Evolutionary conservation across 495 filamentous ascomycete genomes (phyloP), one percentile per base, ranked within the genome.

Genomic region (Chaetomium tenue): DNA sequence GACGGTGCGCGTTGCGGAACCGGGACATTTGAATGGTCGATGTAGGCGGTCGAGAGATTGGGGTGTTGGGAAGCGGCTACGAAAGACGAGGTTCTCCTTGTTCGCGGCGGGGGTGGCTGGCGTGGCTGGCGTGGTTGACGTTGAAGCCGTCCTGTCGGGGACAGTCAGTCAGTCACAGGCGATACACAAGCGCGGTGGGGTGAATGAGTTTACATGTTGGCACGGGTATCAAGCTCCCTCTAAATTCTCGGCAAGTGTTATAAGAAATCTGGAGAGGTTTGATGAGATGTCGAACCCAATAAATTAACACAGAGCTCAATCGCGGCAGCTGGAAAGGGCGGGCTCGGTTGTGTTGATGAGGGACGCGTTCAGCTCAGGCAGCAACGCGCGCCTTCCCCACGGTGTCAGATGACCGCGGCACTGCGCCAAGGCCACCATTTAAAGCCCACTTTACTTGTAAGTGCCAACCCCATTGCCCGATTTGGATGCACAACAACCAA

Each of bases 11-110:
- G 83, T 88, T 8, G 91, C 90, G 11, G 89, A 87, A 28, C 92
- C 91, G 16, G 94, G 94, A 66, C 93, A 97, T 84, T 89, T 94
- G 78, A 99, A 99, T 3, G 94, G 94, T 68, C 87, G 91, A 55
- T 85, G 78, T 4, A 98, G 85, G 48, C 87, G 85, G 60, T 96
- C 90, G 58, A 86, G 62, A 0, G 81, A 81, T 63, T 82, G 77
- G 30, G 80, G 79, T 33, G 82, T 68, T 25, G 73, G 71, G 12
- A 72, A 74, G 13, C 75, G 74, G 63, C 78, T 73, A 2, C 75
- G 63, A 9, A 61, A 64, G 22, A 63, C 58, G 47, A 52, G 48
- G 50, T 73, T 74, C 28, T 69, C 69, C 69, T 71, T 75, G 72
- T 78, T 73, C 44, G 68, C 63, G 37, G 52, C 64, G 46, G 63